A percentile compares a stretch with the other conserved stretches of the same genome.
These are phyloP conservation scores for Fusarium beomiforme DNA, from an alignment of 2,329 filamentous ascomycete species.

Conservation along the genomic window DNA sequence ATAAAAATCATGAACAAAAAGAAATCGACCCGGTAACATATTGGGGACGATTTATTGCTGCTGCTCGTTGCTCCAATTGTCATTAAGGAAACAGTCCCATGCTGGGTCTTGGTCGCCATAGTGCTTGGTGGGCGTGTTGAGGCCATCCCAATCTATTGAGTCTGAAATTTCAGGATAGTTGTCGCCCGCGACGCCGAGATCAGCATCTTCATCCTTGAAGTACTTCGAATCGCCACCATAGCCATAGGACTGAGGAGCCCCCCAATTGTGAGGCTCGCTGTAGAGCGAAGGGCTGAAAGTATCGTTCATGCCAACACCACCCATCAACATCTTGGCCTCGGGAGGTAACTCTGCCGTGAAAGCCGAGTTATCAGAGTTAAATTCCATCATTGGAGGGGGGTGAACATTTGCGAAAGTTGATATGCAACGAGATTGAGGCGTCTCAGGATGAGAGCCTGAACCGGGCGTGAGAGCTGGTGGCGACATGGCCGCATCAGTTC, in stretches of 20 bases:
- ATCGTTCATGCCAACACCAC: constrained; percentile 16
- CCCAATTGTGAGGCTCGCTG: constrained; percentile 15
- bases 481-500: constrained; percentile 30
- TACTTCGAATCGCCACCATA: constrained; percentile 20
- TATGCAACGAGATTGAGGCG: constrained; percentile 33
- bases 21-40: not conserved
- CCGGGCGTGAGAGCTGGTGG: constrained; percentile 43
- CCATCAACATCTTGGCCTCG: constrained; percentile 54
- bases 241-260: not conserved
- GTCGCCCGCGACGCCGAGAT: not conserved
- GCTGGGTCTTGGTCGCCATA: constrained; percentile 41
- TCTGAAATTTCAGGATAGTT: constrained; percentile 24
- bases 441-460: constrained; percentile 39
- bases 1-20: constrained; percentile 24
- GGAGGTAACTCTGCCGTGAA: constrained; percentile 56
- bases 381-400: constrained; percentile 36
- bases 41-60: constrained; percentile 1
- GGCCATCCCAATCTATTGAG: constrained; percentile 14
- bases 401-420: constrained; percentile 22
- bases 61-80: constrained; percentile 38
- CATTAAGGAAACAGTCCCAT: constrained; percentile 48
- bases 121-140: constrained; percentile 13
- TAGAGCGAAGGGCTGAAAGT: constrained; percentile 17
- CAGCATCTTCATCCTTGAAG: constrained; percentile 18
- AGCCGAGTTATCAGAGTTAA: constrained; percentile 43